Evolutionary conservation across 768 basidiomycete species (phyloP).

Genomic region (Kwoniella mangroviensis): DNA sequence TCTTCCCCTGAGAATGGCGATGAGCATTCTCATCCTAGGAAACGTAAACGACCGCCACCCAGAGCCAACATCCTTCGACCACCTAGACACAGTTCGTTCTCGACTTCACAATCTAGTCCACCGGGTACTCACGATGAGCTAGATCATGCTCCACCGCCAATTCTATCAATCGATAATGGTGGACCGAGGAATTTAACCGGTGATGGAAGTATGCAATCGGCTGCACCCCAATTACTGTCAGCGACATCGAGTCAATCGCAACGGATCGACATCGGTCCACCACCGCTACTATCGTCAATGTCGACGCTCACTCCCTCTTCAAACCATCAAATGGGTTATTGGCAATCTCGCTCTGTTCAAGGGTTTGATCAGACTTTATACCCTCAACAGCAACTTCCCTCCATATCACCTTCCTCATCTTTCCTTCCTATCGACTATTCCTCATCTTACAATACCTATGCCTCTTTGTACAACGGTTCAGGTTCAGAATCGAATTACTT

Average conservation of each 20-base stretch:
- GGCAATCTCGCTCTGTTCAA: background rate
- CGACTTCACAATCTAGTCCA: background rate
- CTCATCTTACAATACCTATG: background rate
- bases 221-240: background rate
- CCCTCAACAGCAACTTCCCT: background rate
- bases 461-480: background rate
- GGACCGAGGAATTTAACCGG: background rate
- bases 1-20: conserved; percentile 17
- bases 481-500: background rate
- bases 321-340: background rate
- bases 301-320: background rate
- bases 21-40: conserved; percentile 1
- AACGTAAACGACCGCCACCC: conserved; percentile 22
- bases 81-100: conserved; percentile 26
- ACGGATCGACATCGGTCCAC: background rate
- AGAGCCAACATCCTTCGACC: conserved; percentile 27
- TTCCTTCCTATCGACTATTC: conserved; percentile 5
- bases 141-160: background rate
- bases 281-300: background rate
- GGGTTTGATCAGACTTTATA: background rate
- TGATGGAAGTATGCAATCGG: background rate
- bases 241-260: background rate
- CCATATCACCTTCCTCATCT: conserved; percentile 3
- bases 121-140: background rate
- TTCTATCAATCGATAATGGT: background rate